Evolutionary conservation across 805 yeast genomes (phyloP).

Genomic region (Kodamaea nitidulidarum): DNA sequence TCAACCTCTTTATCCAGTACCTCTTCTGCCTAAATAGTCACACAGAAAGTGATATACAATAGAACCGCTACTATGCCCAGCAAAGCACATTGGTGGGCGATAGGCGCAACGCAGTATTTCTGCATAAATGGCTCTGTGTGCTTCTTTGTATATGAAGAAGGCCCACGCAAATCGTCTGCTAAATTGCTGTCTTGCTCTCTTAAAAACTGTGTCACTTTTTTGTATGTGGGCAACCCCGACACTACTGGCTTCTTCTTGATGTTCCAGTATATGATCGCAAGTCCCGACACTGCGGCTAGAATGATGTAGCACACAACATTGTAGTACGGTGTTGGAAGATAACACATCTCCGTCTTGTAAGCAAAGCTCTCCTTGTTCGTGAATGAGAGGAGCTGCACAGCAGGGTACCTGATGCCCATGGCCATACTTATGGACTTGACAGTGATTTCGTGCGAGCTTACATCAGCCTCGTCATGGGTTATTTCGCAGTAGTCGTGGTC

Average conservation of each 20-base stretch:
- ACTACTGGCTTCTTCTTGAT: constrained; percentile 12
- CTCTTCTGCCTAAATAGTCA: constrained; percentile 14
- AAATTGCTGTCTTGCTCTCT: constrained; percentile 4
- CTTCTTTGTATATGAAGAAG: constrained; percentile 23
- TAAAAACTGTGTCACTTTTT: constrained; percentile 4
- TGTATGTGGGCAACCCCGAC: constrained; percentile 4
- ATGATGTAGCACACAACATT: constrained; percentile 36
- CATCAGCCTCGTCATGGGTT: constrained; percentile 38
- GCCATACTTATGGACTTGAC: constrained; percentile 91
- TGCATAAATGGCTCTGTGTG: constrained; percentile 23
- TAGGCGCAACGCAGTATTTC: constrained; percentile 22
- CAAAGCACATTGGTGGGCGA: constrained; percentile 8
- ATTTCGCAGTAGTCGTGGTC: constrained; percentile 82
- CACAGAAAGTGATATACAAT: constrained; percentile 20
- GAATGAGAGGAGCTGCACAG: constrained; percentile 36
- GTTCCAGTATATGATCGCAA: constrained; percentile 27
- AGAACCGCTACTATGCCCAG: constrained; percentile 18
- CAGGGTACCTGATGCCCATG: constrained; percentile 68
- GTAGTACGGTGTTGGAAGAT: constrained; percentile 43
- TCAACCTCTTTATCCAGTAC: background rate
- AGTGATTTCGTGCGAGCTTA: constrained; percentile 58
- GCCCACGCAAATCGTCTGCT: constrained; percentile 9
- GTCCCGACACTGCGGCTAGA: constrained; percentile 30
- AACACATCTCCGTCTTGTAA: constrained; percentile 42
- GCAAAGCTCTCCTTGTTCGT: constrained; percentile 9